These are phyloP conservation scores for Kwoniella pini DNA, from an alignment of 768 basidiomycete species.

Conservation along the genomic window DNA sequence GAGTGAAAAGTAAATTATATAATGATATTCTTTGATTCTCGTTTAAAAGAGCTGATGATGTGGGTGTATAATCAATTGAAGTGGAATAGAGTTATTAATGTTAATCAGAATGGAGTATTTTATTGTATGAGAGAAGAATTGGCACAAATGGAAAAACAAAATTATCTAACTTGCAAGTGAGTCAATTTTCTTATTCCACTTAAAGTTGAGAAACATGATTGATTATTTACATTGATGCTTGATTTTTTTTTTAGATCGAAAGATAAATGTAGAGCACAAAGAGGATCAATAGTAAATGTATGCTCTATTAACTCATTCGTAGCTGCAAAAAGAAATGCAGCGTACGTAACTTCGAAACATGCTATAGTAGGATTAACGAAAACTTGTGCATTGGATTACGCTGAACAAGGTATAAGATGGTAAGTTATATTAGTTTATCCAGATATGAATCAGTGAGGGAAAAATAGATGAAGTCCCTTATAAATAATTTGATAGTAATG, in stretches of 20 bases:
- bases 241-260: background rate
- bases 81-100: constrained; percentile 16
- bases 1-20: no score
- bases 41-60: no score
- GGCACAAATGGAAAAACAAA: constrained; percentile 16
- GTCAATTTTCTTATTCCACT: no score
- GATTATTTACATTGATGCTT: no score
- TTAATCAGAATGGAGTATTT: constrained; percentile 15
- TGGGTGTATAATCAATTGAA: background rate
- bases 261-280: constrained; percentile 1
- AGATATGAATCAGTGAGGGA: no score
- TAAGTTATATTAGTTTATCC: background rate
- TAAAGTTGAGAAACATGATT: no score
- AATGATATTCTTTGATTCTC: no score
- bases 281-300: constrained; percentile 15
- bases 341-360: constrained; percentile 16
- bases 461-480: no score
- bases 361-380: constrained; percentile 16
- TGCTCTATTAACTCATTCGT: constrained; percentile 18
- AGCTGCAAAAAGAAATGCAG: constrained; percentile 7
- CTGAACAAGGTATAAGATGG: constrained; percentile 9
- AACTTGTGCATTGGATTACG: constrained; percentile 14
- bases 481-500: constrained; percentile 13
- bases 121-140: constrained; percentile 14
- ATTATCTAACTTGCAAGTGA: background rate